These are phyloP conservation scores for Saccharomyces jurei DNA, from an alignment of 805 yeast species.

Conservation along the genomic window DNA sequence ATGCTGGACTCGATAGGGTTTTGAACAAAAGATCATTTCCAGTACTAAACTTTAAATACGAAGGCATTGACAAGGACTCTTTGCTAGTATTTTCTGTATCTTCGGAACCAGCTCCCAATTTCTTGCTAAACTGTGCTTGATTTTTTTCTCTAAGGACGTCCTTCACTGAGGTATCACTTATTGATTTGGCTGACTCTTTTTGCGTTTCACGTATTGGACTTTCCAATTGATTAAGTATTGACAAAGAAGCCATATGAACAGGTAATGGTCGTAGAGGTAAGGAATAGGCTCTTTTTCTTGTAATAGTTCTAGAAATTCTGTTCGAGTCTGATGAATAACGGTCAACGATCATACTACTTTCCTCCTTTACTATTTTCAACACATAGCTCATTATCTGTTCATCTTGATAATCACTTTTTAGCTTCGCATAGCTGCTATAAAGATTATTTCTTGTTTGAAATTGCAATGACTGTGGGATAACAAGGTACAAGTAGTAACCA, in stretches of 20 bases:
- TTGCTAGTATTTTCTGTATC: neutral
- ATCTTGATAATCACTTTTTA: conserved; percentile 31
- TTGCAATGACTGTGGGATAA: conserved; percentile 35
- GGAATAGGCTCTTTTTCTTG: conserved; percentile 29
- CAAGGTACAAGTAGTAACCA: conserved; percentile 30
- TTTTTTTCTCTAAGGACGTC: neutral
- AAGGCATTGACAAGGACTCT: neutral
- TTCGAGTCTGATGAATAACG: conserved; percentile 12
- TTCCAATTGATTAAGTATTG: neutral
- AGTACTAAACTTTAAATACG: neutral
- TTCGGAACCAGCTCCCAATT: neutral
- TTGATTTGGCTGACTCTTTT: neutral
- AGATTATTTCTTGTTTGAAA: conserved; percentile 35
- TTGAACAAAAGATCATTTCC: neutral
- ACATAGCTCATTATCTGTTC: conserved; percentile 36
- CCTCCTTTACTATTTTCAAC: conserved; percentile 29
- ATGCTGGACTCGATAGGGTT: neutral
- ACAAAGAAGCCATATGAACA: conserved; percentile 2
- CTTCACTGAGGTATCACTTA: neutral
- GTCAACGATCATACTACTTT: conserved; percentile 27
- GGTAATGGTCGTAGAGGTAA: conserved; percentile 12
- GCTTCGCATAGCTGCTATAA: conserved; percentile 30
- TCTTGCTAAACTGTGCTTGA: neutral
- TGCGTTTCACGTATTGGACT: neutral
- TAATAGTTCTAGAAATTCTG: conserved; percentile 8